phyloP scores from a whole-genome alignment of 441 rosid genomes.

The Croton laevigatus region DNA sequence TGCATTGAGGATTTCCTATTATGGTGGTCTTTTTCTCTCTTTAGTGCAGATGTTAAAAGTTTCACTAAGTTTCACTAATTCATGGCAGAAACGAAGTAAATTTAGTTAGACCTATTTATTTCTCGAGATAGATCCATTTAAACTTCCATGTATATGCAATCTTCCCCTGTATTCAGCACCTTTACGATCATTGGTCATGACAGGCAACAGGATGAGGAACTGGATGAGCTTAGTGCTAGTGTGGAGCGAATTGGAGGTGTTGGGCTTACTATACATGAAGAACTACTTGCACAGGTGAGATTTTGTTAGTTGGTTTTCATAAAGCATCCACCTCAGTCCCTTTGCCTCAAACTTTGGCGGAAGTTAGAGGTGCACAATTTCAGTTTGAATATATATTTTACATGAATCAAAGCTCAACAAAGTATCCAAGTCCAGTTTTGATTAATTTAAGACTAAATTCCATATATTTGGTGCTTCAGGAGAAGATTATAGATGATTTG shows the following conservation, averaged over 20 bases:
- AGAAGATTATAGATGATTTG: constrained; percentile 76
- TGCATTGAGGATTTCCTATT: background rate
- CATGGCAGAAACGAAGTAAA: background rate
- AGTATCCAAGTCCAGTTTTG: background rate
- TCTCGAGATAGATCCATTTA: background rate
- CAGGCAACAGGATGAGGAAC: constrained; percentile 97
- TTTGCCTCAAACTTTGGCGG: background rate
- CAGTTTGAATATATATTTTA: background rate
- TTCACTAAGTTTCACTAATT: background rate
- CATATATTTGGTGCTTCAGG: constrained; percentile 46
- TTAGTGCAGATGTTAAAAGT: background rate
- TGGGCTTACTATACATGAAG: constrained; percentile 96
- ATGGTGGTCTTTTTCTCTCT: background rate
- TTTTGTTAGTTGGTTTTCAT: constrained; percentile 13
- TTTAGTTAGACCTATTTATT: background rate
- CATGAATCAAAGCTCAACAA: background rate
- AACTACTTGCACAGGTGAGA: constrained; percentile 79
- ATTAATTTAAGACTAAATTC: constrained; percentile 5
- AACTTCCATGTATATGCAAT: background rate
- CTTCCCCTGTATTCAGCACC: background rate
- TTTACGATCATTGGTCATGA: constrained; percentile 20
- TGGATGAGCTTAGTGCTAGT: constrained; percentile 93
- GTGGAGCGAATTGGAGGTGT: constrained; percentile 95
- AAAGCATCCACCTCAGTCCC: constrained; percentile 1
- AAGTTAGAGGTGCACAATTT: background rate